phyloP scores from a whole-genome alignment of 345 rosid species.

The Gossypium bickii region DNA sequence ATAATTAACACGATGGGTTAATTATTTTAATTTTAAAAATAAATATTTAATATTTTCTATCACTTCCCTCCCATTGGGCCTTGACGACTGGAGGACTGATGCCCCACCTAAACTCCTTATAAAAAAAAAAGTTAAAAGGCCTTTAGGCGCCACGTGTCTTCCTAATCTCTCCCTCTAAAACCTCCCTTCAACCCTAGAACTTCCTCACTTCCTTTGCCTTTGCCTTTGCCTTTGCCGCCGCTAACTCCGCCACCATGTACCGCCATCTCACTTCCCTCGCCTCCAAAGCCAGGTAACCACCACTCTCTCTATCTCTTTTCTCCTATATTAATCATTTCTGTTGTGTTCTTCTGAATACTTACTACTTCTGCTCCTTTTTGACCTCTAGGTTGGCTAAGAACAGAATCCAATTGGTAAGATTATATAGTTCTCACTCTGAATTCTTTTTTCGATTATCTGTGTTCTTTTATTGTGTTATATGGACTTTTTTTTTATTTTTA shows the following conservation, averaged over 20 bases:
- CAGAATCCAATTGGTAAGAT: slow-evolving; percentile 23
- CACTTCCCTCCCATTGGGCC: no score
- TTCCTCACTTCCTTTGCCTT: neutral
- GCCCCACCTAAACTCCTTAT: no score
- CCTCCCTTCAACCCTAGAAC: neutral
- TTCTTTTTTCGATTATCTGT: neutral
- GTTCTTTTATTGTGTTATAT: neutral
- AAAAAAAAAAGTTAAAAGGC: no score
- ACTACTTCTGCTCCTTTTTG: neutral
- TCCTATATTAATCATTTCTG: neutral
- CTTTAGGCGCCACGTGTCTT: no score
- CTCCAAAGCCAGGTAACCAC: slow-evolving; percentile 36
- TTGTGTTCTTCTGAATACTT: neutral
- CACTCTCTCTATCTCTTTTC: neutral
- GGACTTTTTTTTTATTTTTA: no score
- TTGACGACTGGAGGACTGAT: no score
- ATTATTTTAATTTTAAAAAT: no score
- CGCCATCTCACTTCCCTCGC: slow-evolving; percentile 39
- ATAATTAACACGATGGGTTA: no score
- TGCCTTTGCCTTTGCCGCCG: neutral
- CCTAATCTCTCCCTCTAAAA: neutral
- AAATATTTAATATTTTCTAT: no score
- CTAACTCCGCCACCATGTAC: slow-evolving; percentile 24
- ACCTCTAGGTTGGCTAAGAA: slow-evolving; percentile 27
- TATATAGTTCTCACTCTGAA: neutral